phyloP scores from a whole-genome alignment of 1,284 basidiomycete genomes.

The Trametes pubescens region DNA sequence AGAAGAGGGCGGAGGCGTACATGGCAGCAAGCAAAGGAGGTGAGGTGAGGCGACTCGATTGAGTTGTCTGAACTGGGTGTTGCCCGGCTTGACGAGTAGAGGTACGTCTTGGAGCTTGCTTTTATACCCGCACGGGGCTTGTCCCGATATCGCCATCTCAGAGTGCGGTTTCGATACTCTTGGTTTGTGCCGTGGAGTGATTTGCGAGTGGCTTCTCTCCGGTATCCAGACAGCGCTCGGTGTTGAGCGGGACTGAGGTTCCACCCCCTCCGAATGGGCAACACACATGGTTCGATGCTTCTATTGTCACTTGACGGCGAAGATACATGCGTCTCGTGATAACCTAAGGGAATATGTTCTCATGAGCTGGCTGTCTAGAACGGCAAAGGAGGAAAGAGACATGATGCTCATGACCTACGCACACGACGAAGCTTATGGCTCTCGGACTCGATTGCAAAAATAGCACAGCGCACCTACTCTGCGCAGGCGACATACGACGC shows the following conservation, averaged over 20 bases:
- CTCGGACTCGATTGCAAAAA: conserved; percentile 27
- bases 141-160: conserved; percentile 4
- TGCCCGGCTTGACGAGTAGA: conserved; percentile 25
- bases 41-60: conserved; percentile 20
- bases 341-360: conserved; percentile 16
- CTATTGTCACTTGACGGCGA: conserved; percentile 26
- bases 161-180: conserved; percentile 7
- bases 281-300: conserved; percentile 29
- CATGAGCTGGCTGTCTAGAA: conserved; percentile 16
- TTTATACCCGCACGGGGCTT: conserved; percentile 21
- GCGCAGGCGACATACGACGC: conserved; percentile 8
- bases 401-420: conserved; percentile 13
- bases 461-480: conserved; percentile 11
- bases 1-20: conserved; percentile 33
- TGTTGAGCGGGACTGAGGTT: conserved; percentile 16
- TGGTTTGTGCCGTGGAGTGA: conserved; percentile 19
- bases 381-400: conserved; percentile 8
- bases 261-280: conserved; percentile 9
- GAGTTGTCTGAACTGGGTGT: conserved; percentile 28
- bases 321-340: conserved; percentile 18
- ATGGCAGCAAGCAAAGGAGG: conserved; percentile 26
- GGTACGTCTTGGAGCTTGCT: not conserved
- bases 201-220: conserved; percentile 13
- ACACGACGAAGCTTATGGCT: conserved; percentile 6
- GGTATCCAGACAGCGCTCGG: conserved; percentile 13